These are phyloP conservation scores for Blastobotrys aristatus DNA, from an alignment of 1,139 yeast genomes.

Conservation along the genomic window DNA sequence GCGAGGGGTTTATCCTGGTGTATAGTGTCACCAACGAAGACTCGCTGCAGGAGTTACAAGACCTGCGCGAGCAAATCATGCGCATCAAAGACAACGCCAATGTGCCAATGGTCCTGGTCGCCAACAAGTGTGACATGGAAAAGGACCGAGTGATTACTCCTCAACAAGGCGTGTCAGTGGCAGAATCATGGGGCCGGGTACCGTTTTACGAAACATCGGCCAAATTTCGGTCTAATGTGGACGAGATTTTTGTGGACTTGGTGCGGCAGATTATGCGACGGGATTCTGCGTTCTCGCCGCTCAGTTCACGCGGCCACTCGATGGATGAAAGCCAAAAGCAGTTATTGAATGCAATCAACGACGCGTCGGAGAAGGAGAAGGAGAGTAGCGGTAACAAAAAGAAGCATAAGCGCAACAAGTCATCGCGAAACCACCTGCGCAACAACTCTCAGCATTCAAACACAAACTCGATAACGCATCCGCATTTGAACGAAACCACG, in stretches of 20 bases:
- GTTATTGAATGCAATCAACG: not conserved
- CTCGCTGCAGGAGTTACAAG: slow-evolving; percentile 73
- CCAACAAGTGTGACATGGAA: slow-evolving; percentile 57
- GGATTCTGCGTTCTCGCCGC: slow-evolving; percentile 28
- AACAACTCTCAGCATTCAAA: not conserved
- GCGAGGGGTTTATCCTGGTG: slow-evolving; percentile 49
- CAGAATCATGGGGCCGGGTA: slow-evolving; percentile 84
- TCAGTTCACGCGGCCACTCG: slow-evolving; percentile 10
- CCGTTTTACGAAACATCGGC: slow-evolving; percentile 84
- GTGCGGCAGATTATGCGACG: slow-evolving; percentile 59
- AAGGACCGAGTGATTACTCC: slow-evolving; percentile 53
- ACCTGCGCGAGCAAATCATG: slow-evolving; percentile 82
- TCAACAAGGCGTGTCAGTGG: slow-evolving; percentile 50
- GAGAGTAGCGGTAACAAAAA: not conserved
- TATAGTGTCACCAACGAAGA: slow-evolving; percentile 82
- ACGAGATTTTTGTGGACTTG: slow-evolving; percentile 81
- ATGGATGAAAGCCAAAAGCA: slow-evolving; percentile 6
- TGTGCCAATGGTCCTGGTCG: slow-evolving; percentile 42
- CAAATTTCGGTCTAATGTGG: slow-evolving; percentile 76
- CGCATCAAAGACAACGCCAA: slow-evolving; percentile 62
- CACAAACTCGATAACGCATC: not conserved
- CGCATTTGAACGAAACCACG: not conserved
- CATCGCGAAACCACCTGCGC: not conserved
- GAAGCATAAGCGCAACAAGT: not conserved
- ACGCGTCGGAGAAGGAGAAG: not conserved